Conservation (phyloP, 805 yeast species). For the Brettanomyces sp. region DNA sequence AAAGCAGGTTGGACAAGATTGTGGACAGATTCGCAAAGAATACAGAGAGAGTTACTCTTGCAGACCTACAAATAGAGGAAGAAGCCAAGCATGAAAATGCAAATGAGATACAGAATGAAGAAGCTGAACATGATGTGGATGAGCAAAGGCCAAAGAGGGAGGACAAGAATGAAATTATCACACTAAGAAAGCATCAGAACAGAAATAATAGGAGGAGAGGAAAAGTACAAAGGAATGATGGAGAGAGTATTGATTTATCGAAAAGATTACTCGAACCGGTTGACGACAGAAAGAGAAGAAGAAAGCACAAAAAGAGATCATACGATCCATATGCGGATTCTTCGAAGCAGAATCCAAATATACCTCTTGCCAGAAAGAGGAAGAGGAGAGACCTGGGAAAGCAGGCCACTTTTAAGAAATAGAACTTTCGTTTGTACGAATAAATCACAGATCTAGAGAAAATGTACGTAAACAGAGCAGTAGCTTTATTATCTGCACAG, state of each 20-base stretch:
- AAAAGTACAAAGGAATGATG: slow-evolving; percentile 13
- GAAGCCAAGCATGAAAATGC: not conserved
- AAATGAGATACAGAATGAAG: not conserved
- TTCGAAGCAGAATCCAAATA: slow-evolving; percentile 10
- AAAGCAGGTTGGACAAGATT: slow-evolving; percentile 1
- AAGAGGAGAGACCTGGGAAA: slow-evolving; percentile 19
- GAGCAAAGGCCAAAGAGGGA: slow-evolving; percentile 12
- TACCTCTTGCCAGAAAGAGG: slow-evolving; percentile 20
- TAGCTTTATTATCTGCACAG: slow-evolving; percentile 2
- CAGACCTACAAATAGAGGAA: not conserved
- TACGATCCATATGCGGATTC: slow-evolving; percentile 51
- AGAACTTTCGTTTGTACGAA: not conserved
- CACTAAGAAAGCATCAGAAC: slow-evolving; percentile 20
- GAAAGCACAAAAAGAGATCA: slow-evolving; percentile 26
- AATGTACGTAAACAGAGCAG: not conserved
- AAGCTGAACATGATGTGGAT: not conserved
- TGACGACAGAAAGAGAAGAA: slow-evolving; percentile 9
- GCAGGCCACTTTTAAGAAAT: slow-evolving; percentile 20
- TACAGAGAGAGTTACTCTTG: not conserved
- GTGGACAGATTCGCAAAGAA: not conserved
- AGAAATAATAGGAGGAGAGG: slow-evolving; percentile 2
- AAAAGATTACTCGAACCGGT: slow-evolving; percentile 15
- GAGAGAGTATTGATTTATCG: slow-evolving; percentile 22
- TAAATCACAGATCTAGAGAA: not conserved
- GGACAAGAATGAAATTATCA: slow-evolving; percentile 22